Evolutionary conservation across 768 basidiomycete species (phyloP).

Genomic region (Amanita polypyramis): DNA sequence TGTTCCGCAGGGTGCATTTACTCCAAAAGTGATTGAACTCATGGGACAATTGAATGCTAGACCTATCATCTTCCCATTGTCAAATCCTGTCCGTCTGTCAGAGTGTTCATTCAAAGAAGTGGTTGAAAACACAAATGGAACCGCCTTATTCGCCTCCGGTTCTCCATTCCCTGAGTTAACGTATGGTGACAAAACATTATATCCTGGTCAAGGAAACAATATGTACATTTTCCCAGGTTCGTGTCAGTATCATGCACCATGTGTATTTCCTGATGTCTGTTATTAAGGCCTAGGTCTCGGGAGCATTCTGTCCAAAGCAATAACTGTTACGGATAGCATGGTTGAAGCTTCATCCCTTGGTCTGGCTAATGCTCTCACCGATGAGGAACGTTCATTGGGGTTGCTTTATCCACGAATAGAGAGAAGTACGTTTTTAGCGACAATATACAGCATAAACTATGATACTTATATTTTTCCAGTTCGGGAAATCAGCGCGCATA

Average conservation of each 20-base stretch:
- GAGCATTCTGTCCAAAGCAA: slow-evolving; percentile 59
- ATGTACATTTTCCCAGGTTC: slow-evolving; percentile 77
- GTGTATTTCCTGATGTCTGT: slow-evolving; percentile 12
- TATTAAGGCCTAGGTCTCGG: slow-evolving; percentile 66
- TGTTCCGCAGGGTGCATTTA: slow-evolving; percentile 55
- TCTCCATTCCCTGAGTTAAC: slow-evolving; percentile 68
- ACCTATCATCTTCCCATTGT: slow-evolving; percentile 90
- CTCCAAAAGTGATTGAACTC: slow-evolving; percentile 50
- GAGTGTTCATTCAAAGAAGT: slow-evolving; percentile 78
- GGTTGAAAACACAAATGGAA: slow-evolving; percentile 59
- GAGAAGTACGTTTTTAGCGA: slow-evolving; percentile 33
- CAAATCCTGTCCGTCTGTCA: slow-evolving; percentile 76
- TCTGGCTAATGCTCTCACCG: slow-evolving; percentile 61
- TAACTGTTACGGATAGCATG: slow-evolving; percentile 74
- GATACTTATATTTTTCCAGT: slow-evolving; percentile 23
- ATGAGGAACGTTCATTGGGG: slow-evolving; percentile 52
- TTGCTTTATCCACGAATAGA: slow-evolving; percentile 80
- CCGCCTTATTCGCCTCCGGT: slow-evolving; percentile 79
- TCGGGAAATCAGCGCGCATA: slow-evolving; percentile 71
- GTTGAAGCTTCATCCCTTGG: slow-evolving; percentile 82
- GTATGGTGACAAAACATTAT: slow-evolving; percentile 44
- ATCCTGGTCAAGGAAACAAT: slow-evolving; percentile 90
- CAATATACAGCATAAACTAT: background rate
- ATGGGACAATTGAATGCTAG: slow-evolving; percentile 75
- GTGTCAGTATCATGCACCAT: slow-evolving; percentile 9